These are phyloP conservation scores for Corynespora cassiicola DNA, from an alignment of 2,329 filamentous ascomycete genomes.

Conservation along the genomic window DNA sequence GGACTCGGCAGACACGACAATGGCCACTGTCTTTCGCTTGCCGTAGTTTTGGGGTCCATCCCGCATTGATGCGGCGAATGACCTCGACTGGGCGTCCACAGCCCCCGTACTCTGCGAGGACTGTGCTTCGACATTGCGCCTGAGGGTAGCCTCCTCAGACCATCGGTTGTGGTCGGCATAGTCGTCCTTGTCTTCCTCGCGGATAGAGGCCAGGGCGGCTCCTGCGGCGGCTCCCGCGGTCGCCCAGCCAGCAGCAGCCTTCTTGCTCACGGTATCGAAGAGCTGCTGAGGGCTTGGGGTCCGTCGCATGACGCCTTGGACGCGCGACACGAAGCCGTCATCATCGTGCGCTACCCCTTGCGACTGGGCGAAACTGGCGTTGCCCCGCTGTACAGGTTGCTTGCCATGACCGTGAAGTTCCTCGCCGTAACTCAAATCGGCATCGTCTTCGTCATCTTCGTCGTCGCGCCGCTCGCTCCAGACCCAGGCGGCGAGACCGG, in stretches of 20 bases:
- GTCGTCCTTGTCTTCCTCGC: conserved; percentile 80
- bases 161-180: conserved; percentile 89
- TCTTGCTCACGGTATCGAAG: conserved; percentile 81
- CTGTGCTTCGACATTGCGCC: conserved; percentile 52
- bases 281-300: conserved; percentile 89
- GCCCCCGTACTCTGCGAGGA: conserved; percentile 41
- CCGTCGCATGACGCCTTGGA: conserved; percentile 80
- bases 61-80: conserved; percentile 37
- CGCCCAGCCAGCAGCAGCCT: conserved; percentile 79
- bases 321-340: conserved; percentile 72
- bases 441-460: conserved; percentile 70
- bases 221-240: conserved; percentile 84
- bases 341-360: conserved; percentile 41
- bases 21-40: conserved; percentile 75
- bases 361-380: conserved; percentile 25
- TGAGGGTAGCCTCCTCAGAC: conserved; percentile 85
- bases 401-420: conserved; percentile 35
- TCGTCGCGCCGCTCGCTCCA: conserved; percentile 87
- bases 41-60: conserved; percentile 28
- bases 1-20: conserved; percentile 84
- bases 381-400: conserved; percentile 19
- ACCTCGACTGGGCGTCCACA: conserved; percentile 39
- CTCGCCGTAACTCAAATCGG: conserved; percentile 55
- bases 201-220: conserved; percentile 80
- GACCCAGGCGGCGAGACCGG: conserved; percentile 87